phyloP scores from a whole-genome alignment of 345 rosid species.

The Hibiscus syriacus region DNA sequence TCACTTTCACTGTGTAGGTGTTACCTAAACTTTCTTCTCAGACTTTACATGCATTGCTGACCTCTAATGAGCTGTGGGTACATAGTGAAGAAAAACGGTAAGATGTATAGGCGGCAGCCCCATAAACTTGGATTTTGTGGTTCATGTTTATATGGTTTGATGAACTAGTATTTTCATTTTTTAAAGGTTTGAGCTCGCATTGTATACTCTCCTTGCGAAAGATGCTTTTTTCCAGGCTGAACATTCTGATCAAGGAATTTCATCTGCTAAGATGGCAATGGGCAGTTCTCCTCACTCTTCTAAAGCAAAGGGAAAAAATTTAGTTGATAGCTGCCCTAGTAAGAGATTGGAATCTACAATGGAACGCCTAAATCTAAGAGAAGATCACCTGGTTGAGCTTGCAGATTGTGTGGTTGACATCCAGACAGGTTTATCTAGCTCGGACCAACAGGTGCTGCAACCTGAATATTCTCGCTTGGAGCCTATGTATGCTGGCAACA shows the following conservation, averaged over 20 bases:
- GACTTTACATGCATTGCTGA: slow-evolving; percentile 79
- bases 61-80: slow-evolving; percentile 51
- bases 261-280: slow-evolving; percentile 35
- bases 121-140: slow-evolving; percentile 8
- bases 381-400: slow-evolving; percentile 41
- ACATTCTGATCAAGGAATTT: slow-evolving; percentile 44
- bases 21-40: slow-evolving; percentile 84
- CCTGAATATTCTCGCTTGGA: slow-evolving; percentile 35
- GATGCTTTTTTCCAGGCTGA: slow-evolving; percentile 46
- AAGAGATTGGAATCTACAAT: slow-evolving; percentile 53
- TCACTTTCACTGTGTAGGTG: slow-evolving; percentile 37
- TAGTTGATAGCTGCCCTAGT: slow-evolving; percentile 33
- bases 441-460: slow-evolving; percentile 38
- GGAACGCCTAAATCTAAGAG: slow-evolving; percentile 43
- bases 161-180: slow-evolving; percentile 18
- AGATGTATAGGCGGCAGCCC: neutral
- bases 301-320: slow-evolving; percentile 43
- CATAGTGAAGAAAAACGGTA: slow-evolving; percentile 91
- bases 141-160: slow-evolving; percentile 10
- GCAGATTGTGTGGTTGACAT: slow-evolving; percentile 45
- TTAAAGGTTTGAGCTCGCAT: slow-evolving; percentile 80
- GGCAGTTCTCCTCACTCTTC: slow-evolving; percentile 38
- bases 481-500: slow-evolving; percentile 24
- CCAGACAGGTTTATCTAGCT: slow-evolving; percentile 38
- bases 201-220: no score